Base-by-base conservation (phyloP, 2,329 filamentous ascomycete genomes). In the Aspergillus terreus region DNA sequence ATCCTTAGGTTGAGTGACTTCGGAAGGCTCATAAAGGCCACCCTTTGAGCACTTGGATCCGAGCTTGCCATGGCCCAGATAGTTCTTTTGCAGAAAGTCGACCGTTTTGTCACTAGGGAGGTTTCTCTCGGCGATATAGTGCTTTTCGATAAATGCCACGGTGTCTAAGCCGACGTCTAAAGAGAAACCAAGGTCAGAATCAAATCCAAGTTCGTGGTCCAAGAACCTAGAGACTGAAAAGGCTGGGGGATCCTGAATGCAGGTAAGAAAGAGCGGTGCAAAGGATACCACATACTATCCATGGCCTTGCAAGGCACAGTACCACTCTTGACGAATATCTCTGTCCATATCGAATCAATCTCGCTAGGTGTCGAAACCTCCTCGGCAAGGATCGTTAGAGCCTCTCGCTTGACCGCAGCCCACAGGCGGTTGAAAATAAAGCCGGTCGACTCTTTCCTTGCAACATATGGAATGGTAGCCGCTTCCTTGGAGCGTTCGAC, bases 361-460 rank as follows among this genome's bases (percentile, higher is more conserved):
- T 80, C 74, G n/a, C 72, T 64, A 0, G 80, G 77, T 0, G 66
- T 68, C 0, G 73, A 71, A 0, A 82, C 77, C 0, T 71, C 79
- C 46, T 82, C 79, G 0, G 75, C 68, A 2, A 82, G 55, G 9
- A 82, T 78, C 0, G 63, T 72, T 47, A 82, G 54, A 0, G 66
- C 63, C 56, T 83, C 80, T 2, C 80, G 70, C 61, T 82, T 82
- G 14, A 82, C 70, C 0, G 80, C 80, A 0, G 80, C 80, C 79
- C 80, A 83, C 0, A 82, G 62, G 0, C 80, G 75, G 49, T 82
- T 82, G 58, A 81, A 79, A 33, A 83, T 76, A 54, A 82, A 77
- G 0, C 80, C 66, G 0, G 78, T 80, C 0, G 78, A 80, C 54
- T 82, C 74, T 45, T 74, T 76, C 6, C 68, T 58, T 0, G 77